These are phyloP conservation scores for Wallemia hederae DNA, from an alignment of 1,284 basidiomycete species.

Conservation along the genomic window DNA sequence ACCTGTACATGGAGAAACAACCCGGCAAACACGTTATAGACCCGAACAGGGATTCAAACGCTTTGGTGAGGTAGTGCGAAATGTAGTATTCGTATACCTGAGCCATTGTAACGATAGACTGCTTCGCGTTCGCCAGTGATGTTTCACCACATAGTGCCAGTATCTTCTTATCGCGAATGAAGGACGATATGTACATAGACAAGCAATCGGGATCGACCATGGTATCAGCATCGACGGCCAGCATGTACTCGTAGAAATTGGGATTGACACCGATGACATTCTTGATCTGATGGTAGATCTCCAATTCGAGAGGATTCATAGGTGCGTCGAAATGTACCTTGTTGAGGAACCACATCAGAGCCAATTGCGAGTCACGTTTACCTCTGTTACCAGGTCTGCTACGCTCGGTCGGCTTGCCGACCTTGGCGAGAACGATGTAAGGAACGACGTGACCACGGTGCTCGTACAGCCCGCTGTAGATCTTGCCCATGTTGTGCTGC, in stretches of 20 bases:
- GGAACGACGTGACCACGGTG: constrained; percentile 82
- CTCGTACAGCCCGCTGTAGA: constrained; percentile 89
- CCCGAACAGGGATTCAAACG: constrained; percentile 86
- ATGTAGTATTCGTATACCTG: constrained; percentile 98
- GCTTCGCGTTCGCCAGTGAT: constrained; percentile 57
- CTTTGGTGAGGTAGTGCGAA: constrained; percentile 89
- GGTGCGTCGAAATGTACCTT: constrained; percentile 88
- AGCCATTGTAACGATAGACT: constrained; percentile 92
- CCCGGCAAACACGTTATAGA: constrained; percentile 94
- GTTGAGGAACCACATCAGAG: constrained; percentile 93
- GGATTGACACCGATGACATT: constrained; percentile 98
- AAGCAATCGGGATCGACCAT: constrained; percentile 57
- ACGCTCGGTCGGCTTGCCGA: constrained; percentile 82
- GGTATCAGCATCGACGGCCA: constrained; percentile 95
- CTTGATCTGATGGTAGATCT: constrained; percentile 98
- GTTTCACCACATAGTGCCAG: constrained; percentile 87
- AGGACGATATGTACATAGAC: constrained; percentile 62
- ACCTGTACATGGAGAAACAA: constrained; percentile 83
- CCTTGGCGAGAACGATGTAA: constrained; percentile 85
- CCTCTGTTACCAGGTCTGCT: constrained; percentile 80
- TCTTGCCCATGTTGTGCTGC: constrained; percentile 95
- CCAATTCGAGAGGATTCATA: constrained; percentile 88
- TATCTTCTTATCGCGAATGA: constrained; percentile 66
- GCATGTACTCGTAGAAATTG: constrained; percentile 87
- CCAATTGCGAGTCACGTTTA: constrained; percentile 87